Evolutionary conservation across 1,284 basidiomycete species (phyloP).

Genomic region (Chalciporus sp.): DNA sequence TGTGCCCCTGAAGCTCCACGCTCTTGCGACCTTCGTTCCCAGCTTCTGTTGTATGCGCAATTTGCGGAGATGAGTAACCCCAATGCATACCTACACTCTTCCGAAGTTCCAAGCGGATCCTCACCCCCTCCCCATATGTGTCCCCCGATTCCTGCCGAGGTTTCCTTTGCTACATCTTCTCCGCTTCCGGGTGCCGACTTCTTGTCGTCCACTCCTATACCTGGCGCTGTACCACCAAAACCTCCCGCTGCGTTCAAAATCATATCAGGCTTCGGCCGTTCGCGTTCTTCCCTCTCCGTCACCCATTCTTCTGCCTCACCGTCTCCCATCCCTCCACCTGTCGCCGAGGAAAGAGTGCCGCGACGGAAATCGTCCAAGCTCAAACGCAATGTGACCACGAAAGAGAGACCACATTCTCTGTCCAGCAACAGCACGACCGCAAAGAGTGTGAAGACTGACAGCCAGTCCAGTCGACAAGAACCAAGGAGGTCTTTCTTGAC

Average conservation of each 20-base stretch:
- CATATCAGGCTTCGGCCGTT: slow-evolving; percentile 62
- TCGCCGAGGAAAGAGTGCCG: slow-evolving; percentile 32
- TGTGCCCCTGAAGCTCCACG: slow-evolving; percentile 78
- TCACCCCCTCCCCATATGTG: slow-evolving; percentile 31
- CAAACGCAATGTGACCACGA: slow-evolving; percentile 33
- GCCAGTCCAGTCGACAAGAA: slow-evolving; percentile 37
- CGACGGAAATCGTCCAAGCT: slow-evolving; percentile 35
- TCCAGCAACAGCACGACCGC: slow-evolving; percentile 51
- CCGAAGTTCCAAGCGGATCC: slow-evolving; percentile 46
- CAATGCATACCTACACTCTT: slow-evolving; percentile 53
- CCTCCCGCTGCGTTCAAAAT: slow-evolving; percentile 66
- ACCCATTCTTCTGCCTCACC: slow-evolving; percentile 28
- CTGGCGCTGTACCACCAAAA: slow-evolving; percentile 35
- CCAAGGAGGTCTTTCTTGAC: slow-evolving; percentile 34
- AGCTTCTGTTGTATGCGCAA: slow-evolving; percentile 69
- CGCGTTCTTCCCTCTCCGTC: slow-evolving; percentile 45
- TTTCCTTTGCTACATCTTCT: slow-evolving; percentile 48
- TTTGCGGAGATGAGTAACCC: slow-evolving; percentile 68
- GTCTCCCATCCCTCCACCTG: slow-evolving; percentile 25
- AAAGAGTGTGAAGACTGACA: slow-evolving; percentile 48
- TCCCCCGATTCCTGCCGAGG: slow-evolving; percentile 55
- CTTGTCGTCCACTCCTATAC: slow-evolving; percentile 35
- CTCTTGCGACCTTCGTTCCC: slow-evolving; percentile 82
- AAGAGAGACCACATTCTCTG: slow-evolving; percentile 51
- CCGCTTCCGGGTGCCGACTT: slow-evolving; percentile 55